Evolutionary conservation across 202 grass and related monocot species (phyloP).

Genomic region (Schoenoplectus triqueter): DNA sequence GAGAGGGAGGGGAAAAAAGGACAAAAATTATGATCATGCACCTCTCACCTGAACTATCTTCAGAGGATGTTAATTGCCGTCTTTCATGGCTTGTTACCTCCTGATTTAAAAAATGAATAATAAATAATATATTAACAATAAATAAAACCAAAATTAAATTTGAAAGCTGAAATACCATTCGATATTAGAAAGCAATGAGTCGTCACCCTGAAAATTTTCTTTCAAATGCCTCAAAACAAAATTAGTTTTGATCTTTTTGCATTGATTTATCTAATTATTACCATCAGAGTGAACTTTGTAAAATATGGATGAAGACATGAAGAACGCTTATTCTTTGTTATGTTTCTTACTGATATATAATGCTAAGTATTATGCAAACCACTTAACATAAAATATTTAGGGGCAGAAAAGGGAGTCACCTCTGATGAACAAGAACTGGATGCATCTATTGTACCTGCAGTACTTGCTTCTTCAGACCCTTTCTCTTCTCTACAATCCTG

Average conservation of each 20-base stretch:
- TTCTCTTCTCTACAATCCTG: constrained; percentile 40
- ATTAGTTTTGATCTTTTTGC: background rate
- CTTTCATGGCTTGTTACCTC: constrained; percentile 39
- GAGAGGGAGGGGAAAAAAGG: background rate
- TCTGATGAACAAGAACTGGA: constrained; percentile 52
- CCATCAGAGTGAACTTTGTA: constrained; percentile 31
- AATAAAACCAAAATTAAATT: background rate
- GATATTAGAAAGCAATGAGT: background rate
- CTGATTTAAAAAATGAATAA: constrained; percentile 30
- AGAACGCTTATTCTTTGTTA: constrained; percentile 16
- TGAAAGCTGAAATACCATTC: constrained; percentile 2
- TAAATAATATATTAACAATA: background rate
- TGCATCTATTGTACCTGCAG: constrained; percentile 50
- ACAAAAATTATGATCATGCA: constrained; percentile 7
- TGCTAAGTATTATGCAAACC: constrained; percentile 31
- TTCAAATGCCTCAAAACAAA: background rate
- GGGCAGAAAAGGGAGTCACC: constrained; percentile 52
- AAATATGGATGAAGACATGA: background rate
- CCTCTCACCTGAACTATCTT: constrained; percentile 32
- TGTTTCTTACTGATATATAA: constrained; percentile 21
- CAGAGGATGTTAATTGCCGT: constrained; percentile 20
- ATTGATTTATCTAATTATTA: constrained; percentile 2
- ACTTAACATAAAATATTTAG: constrained; percentile 37
- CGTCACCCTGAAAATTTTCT: constrained; percentile 11
- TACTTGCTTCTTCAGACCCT: constrained; percentile 46